Evolutionary conservation across 2,329 filamentous ascomycete species (phyloP).

Genomic region (Hyphodiscus sp.): DNA sequence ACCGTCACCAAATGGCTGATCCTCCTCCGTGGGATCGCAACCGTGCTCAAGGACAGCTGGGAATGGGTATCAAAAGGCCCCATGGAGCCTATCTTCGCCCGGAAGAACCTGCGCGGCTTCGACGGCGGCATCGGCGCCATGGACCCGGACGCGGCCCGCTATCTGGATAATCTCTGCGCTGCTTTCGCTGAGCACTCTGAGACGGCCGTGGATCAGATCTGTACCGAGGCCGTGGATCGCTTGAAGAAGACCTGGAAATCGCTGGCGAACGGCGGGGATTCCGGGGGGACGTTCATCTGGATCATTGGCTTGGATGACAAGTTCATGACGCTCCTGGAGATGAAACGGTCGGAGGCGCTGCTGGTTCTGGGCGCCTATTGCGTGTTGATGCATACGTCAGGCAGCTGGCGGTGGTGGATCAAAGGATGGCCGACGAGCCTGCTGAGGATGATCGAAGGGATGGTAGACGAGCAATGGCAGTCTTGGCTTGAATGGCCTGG

Average conservation of each 20-base stretch:
- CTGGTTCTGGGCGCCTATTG: not conserved
- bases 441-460: not conserved
- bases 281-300: not conserved
- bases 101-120: not conserved
- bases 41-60: not conserved
- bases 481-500: not conserved
- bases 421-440: not conserved
- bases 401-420: not conserved
- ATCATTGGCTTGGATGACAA: not conserved
- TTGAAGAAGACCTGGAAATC: not conserved
- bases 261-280: not conserved
- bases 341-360: not conserved
- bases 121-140: not conserved
- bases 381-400: not conserved
- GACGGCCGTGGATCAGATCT: not conserved
- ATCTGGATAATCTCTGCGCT: not conserved
- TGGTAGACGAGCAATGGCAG: not conserved
- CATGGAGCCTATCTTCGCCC: not conserved
- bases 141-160: not conserved
- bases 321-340: not conserved
- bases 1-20: not conserved
- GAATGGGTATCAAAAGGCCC: not conserved
- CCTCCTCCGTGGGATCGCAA: not conserved
- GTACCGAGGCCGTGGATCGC: not conserved
- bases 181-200: not conserved